Conservation (phyloP, 441 rosid genomes). For the Brassica hybrid region DNA sequence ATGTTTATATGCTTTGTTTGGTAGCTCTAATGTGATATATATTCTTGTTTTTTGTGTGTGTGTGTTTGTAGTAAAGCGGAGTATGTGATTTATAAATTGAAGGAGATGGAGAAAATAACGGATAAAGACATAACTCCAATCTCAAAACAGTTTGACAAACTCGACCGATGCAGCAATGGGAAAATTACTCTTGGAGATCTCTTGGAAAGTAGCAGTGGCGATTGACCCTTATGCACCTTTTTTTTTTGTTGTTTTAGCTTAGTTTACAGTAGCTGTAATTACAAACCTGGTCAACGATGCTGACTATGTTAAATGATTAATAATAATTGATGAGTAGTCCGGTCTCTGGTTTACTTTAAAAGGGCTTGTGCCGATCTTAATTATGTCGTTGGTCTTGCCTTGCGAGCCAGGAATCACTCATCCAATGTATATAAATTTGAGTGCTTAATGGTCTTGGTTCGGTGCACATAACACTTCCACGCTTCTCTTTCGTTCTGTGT, state of each 20-base stretch:
- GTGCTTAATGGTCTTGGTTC: conserved; percentile 1
- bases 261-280: conserved; percentile 27
- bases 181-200: conserved; percentile 91
- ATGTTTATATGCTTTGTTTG: conserved; percentile 10
- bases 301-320: conserved; percentile 9
- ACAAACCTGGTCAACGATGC: conserved; percentile 20
- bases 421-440: background rate
- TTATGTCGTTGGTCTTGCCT: conserved; percentile 22
- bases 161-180: conserved; percentile 81
- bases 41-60: conserved; percentile 30
- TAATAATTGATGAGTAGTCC: background rate
- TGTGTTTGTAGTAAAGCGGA: conserved; percentile 75
- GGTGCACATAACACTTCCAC: background rate
- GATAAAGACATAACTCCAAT: conserved; percentile 80
- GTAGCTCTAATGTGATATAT: conserved; percentile 8
- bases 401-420: background rate
- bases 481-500: background rate
- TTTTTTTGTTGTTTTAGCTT: conserved; percentile 23
- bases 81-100: conserved; percentile 89
- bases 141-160: conserved; percentile 71
- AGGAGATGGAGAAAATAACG: conserved; percentile 87
- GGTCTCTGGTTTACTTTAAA: conserved; percentile 12
- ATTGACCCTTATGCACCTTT: conserved; percentile 27
- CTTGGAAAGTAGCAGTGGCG: conserved; percentile 48
- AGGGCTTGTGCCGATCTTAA: background rate